Conservation (phyloP, 192 early-diverging fungal species). For the Spinellus fusiger region DNA sequence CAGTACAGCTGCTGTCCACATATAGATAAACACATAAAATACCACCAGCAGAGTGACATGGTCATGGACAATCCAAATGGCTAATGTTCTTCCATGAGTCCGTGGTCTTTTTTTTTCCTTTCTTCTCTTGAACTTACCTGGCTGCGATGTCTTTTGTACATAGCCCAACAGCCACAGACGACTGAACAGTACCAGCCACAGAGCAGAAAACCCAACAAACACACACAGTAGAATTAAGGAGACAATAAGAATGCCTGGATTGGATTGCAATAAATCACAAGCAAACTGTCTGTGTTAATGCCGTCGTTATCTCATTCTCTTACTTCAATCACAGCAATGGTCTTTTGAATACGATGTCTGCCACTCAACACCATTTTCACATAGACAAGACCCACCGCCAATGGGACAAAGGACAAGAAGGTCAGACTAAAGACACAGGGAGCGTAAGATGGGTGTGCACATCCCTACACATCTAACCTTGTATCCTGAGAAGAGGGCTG, state of each 20-base stretch:
- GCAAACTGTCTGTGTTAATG: slow-evolving; percentile 44
- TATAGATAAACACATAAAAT: slow-evolving; percentile 64
- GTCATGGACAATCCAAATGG: slow-evolving; percentile 44
- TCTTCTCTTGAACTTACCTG: background rate
- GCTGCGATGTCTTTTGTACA: slow-evolving; percentile 3
- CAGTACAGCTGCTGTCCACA: slow-evolving; percentile 71
- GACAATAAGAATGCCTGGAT: slow-evolving; percentile 63
- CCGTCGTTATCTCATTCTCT: background rate
- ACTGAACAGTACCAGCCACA: slow-evolving; percentile 65
- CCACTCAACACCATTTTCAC: slow-evolving; percentile 30
- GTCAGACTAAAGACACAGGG: slow-evolving; percentile 25
- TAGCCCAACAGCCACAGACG: slow-evolving; percentile 58
- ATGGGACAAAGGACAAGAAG: slow-evolving; percentile 44
- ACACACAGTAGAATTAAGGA: slow-evolving; percentile 47
- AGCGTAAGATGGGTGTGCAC: background rate
- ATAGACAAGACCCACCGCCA: slow-evolving; percentile 35
- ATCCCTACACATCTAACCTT: slow-evolving; percentile 12
- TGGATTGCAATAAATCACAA: slow-evolving; percentile 63
- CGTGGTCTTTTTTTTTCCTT: background rate
- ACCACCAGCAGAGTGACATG: slow-evolving; percentile 43
- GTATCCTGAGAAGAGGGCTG: slow-evolving; percentile 38
- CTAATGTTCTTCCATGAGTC: slow-evolving; percentile 3
- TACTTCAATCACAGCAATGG: slow-evolving; percentile 52
- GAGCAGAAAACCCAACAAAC: slow-evolving; percentile 55
- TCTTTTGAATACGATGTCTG: slow-evolving; percentile 39